A percentile compares a stretch with the other conserved stretches of the same genome.
These are phyloP conservation scores for Arabidopsis suecica DNA, from an alignment of 345 rosid species.

Conservation along the genomic window DNA sequence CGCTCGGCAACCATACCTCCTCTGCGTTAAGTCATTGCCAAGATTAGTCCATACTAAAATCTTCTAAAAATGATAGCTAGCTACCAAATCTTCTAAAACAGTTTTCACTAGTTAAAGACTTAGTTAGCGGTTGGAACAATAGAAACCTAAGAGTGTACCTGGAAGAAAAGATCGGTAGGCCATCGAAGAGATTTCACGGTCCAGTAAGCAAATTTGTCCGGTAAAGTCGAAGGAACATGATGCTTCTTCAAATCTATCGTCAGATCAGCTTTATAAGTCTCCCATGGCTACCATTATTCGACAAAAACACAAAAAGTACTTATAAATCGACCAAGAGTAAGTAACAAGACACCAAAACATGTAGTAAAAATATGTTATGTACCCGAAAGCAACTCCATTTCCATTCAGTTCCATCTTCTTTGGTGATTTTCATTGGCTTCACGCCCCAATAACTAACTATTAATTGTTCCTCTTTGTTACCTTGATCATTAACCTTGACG, in stretches of 20 bases:
- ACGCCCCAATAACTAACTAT: slow-evolving; percentile 67
- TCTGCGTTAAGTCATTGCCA: slow-evolving; percentile 43
- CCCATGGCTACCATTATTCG: slow-evolving; percentile 40
- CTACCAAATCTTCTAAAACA: too few species aligned
- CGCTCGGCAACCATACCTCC: slow-evolving; percentile 73
- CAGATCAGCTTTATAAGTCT: slow-evolving; percentile 66
- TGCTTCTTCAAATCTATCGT: slow-evolving; percentile 78
- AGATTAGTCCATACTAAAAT: slow-evolving; percentile 11
- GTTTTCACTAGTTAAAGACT: too few species aligned
- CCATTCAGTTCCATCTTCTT: slow-evolving; percentile 66
- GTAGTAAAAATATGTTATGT: background rate
- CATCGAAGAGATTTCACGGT: slow-evolving; percentile 68
- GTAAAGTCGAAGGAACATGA: slow-evolving; percentile 55
- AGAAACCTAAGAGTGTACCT: slow-evolving; percentile 45
- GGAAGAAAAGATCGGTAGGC: slow-evolving; percentile 79
- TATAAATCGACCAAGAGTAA: background rate
- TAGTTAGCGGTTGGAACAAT: background rate
- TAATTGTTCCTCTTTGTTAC: slow-evolving; percentile 39
- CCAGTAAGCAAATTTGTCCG: slow-evolving; percentile 71
- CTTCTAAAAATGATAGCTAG: too few species aligned
- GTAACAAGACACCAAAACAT: too few species aligned
- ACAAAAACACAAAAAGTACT: background rate
- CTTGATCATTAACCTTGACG: slow-evolving; percentile 24
- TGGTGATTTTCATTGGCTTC: slow-evolving; percentile 47
- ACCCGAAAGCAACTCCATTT: slow-evolving; percentile 68